Base-by-base conservation (phyloP, 2,329 filamentous ascomycete species). In the Hymenoscyphus repandus region DNA sequence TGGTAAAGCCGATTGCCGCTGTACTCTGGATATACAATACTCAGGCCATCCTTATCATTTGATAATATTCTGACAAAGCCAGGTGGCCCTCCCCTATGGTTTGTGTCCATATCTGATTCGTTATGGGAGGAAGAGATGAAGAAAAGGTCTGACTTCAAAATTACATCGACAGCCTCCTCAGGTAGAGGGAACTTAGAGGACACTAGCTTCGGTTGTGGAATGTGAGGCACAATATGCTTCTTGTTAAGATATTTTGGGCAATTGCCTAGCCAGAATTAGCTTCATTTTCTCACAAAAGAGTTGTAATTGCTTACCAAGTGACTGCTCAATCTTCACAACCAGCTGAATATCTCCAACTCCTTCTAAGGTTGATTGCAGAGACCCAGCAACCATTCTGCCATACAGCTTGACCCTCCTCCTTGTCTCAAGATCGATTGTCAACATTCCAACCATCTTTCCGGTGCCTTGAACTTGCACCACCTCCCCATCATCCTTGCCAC, bases 231-330 rank as follows among this genome's bases (percentile, higher is more conserved):
- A 36, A 95, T 80, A 1, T 72, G 70, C 64, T 87, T 90, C 61
- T 80, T 81, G 67, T 92, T 93, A 32, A 95, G 65, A 61, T 95
- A 95, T 68, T 95, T 95, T 1, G 90, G 89, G 61, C 89, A 95
- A 60, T 93, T 95, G 0, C 88, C 84, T 70, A 37, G 13, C 1
- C 10, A 27, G 3, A 20, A 17, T 50, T 38, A 42, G 41, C 13
- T 37, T 32, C 18, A 37, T 30, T n/a, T 3, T 27, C 7, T 30
- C 12, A 5, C 3, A 30, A 42, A 11, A 27, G 18, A 4, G 6
- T 32, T 15, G 22, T 6, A 22, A 32, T 9, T 36, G 65, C 68
- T 61, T 66, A 72, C 74, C 80, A 7, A 95, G 62, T 57, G 82
- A 86, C 66, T 88, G 84, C 31, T 85, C 77, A 50, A 95, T 81